Conservation (phyloP, 192 early-diverging fungal species). For the Podila minutissima region DNA sequence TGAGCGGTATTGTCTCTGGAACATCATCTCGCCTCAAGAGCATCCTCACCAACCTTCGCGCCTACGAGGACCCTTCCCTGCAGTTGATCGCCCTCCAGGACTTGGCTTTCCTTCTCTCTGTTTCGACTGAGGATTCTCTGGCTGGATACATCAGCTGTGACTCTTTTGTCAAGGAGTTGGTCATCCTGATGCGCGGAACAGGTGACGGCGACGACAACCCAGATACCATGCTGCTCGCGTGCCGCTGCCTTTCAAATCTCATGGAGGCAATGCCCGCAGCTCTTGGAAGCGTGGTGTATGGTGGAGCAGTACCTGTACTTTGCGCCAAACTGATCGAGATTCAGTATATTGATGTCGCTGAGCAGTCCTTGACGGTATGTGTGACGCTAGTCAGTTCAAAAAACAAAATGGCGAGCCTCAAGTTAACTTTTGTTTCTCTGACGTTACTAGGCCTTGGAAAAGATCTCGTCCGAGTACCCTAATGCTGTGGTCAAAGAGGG, state of each 20-base stretch:
- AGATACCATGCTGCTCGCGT: conserved; percentile 88
- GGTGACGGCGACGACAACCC: conserved; percentile 62
- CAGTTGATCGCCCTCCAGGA: conserved; percentile 91
- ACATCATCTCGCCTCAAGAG: conserved; percentile 61
- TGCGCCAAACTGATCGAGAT: conserved; percentile 84
- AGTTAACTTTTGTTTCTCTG: background rate
- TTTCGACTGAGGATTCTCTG: conserved; percentile 79
- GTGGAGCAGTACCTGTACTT: conserved; percentile 75
- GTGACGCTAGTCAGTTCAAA: background rate
- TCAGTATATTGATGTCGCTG: conserved; percentile 94
- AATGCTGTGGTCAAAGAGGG: conserved; percentile 72
- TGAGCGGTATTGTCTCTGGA: conserved; percentile 53
- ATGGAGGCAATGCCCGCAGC: conserved; percentile 87
- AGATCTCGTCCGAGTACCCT: conserved; percentile 80
- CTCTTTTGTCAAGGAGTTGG: conserved; percentile 73
- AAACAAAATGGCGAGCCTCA: background rate
- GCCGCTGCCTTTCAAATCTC: conserved; percentile 90
- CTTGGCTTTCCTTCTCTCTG: conserved; percentile 77
- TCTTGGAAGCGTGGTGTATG: conserved; percentile 68
- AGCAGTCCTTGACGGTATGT: conserved; percentile 79
- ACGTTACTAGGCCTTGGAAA: conserved; percentile 69
- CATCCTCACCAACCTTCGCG: conserved; percentile 68
- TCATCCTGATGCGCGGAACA: conserved; percentile 66
- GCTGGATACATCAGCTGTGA: conserved; percentile 71
- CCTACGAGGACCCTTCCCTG: conserved; percentile 65